Evolutionary conservation across 2,329 filamentous ascomycete species (phyloP), one percentile per base, ranked within the genome.

Genomic region (Penicillium expansum): DNA sequence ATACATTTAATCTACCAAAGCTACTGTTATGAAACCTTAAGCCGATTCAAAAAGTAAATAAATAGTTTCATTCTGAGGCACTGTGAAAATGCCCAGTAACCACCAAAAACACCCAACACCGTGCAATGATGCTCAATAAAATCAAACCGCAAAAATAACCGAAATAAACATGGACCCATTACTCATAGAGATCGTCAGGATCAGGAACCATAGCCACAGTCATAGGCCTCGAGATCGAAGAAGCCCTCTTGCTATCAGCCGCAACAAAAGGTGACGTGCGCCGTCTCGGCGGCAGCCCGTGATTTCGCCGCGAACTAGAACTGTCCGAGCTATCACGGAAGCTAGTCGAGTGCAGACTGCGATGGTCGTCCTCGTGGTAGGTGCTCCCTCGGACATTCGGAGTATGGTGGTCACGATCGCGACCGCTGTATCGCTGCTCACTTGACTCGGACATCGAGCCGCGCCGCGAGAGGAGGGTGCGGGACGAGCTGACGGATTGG

Each of bases 201-300:
- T 73, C 68, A 22, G 71, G 70, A 6, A 75, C 73, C 73, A 75
- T 75, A 0, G 67, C 62, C 52, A 69, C 59, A 38, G 72, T 74
- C 66, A 74, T 58, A 11, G 65, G 58, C 47, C 58, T 66, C 35
- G 62, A 61, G 14, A 45, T 10, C 22, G 30, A 11, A 18, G 64
- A 70, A 33, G 55, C 54, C 42, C 62, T 53, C 33, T 62, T 69
- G 47, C 62, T 67, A 52, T 69, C 67, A 9, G 56, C 56, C 11
- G 54, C 44, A 20, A 62, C 53, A 60, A 59, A 64, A 13, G 59
- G 57, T 16, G 61, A 61, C 13, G 55, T 62, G 16, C 59, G 38
- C 27, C 62, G 57, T 29, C 61, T 52, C 7, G 58, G 45, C n/a
- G 59, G 58, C 29, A 62, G 33, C 20, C 58, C 63, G 47, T 47